Conservation (phyloP, 495 filamentous ascomycete species). For the Tuber indicum region DNA sequence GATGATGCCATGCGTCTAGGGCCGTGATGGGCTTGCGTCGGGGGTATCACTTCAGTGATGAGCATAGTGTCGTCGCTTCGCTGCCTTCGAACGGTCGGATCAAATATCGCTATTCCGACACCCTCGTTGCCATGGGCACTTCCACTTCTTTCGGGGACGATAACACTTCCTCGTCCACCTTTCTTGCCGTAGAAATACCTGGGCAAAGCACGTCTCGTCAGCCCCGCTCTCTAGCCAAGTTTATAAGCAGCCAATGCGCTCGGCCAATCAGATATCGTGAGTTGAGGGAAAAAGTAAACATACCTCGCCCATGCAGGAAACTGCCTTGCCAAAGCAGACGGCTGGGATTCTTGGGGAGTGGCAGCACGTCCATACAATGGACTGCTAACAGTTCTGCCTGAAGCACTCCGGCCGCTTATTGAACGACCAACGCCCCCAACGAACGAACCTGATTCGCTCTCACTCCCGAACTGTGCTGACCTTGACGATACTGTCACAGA, state of each 20-base stretch:
- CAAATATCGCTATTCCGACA: conserved; percentile 13
- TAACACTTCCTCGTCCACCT: conserved; percentile 32
- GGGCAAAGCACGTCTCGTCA: conserved; percentile 12
- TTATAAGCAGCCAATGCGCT: background rate
- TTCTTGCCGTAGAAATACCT: conserved; percentile 40
- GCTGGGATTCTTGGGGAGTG: conserved; percentile 5
- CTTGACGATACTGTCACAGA: conserved; percentile 16
- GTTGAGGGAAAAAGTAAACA: conserved; percentile 7
- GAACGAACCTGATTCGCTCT: conserved; percentile 11
- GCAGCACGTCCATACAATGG: conserved; percentile 1
- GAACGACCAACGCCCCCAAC: background rate
- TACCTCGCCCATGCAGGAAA: conserved; percentile 39
- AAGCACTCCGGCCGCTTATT: background rate
- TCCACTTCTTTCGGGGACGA: conserved; percentile 19
- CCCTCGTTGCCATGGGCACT: conserved; percentile 1
- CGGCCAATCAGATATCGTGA: background rate
- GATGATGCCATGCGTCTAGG: conserved; percentile 23
- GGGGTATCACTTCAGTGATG: conserved; percentile 33
- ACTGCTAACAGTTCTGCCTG: background rate
- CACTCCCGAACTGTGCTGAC: conserved; percentile 12
- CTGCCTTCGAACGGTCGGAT: conserved; percentile 21
- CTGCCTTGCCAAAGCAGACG: conserved; percentile 28
- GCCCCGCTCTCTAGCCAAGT: conserved; percentile 1
- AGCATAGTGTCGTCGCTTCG: conserved; percentile 26
- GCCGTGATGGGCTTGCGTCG: conserved; percentile 14